Evolutionary conservation across 208 protist species (phyloP).

Genomic region (Porcisia deanei): DNA sequence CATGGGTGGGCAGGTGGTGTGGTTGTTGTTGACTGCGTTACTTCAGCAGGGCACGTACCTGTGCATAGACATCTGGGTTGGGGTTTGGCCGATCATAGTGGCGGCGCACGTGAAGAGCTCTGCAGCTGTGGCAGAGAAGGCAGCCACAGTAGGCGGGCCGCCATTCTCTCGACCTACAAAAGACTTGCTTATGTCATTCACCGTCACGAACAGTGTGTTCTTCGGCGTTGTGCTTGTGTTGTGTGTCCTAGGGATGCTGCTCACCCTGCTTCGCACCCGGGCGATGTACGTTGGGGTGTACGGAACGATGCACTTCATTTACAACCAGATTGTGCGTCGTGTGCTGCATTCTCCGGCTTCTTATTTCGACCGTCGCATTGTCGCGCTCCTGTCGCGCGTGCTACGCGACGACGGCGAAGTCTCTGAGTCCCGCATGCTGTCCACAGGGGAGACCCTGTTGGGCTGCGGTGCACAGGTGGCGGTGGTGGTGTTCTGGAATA

Average conservation of each 20-base stretch:
- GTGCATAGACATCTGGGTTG: constrained; percentile 51
- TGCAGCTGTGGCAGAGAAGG: not conserved
- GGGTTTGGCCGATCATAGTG: constrained; percentile 42
- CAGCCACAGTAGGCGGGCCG: not conserved
- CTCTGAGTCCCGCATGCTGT: constrained; percentile 39
- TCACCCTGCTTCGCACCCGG: constrained; percentile 35
- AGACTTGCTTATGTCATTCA: constrained; percentile 11
- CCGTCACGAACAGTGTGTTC: constrained; percentile 26
- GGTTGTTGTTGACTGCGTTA: constrained; percentile 37
- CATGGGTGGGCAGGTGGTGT: constrained; percentile 51
- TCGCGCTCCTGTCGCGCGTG: constrained; percentile 39
- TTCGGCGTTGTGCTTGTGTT: constrained; percentile 20
- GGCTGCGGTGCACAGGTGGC: constrained; percentile 44
- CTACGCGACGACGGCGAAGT: constrained; percentile 55
- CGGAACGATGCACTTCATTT: constrained; percentile 43
- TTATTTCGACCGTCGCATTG: constrained; percentile 53
- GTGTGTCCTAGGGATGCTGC: constrained; percentile 35
- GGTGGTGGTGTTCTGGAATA: constrained; percentile 47
- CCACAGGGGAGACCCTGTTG: constrained; percentile 45
- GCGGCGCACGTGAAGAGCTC: constrained; percentile 7
- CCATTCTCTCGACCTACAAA: not conserved
- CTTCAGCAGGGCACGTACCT: constrained; percentile 46
- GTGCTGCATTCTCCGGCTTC: constrained; percentile 49
- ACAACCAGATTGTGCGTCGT: constrained; percentile 45
- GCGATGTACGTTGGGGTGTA: constrained; percentile 40